Percentiles rank a stretch among this genome's conserved stretches.
Evolutionary conservation across 2,329 filamentous ascomycete genomes (phyloP).

Genomic region (Emergomyces africanus): DNA sequence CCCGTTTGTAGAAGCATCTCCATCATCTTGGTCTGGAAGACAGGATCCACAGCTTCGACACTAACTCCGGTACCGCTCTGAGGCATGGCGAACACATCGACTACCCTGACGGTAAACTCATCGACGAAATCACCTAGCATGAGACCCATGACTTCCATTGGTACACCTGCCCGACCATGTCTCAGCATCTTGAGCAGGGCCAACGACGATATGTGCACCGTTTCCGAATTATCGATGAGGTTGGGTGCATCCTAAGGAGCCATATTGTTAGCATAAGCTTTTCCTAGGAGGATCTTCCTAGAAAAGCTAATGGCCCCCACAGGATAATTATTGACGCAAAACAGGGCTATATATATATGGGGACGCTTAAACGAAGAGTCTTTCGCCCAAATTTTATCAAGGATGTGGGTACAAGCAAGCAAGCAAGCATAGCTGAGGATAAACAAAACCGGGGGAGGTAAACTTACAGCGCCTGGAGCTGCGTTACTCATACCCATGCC

Average conservation of each 20-base stretch:
- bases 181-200: constrained; percentile 97
- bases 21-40: constrained; percentile 99
- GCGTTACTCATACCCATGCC: constrained; percentile 38
- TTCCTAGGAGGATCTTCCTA: neutral
- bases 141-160: constrained; percentile 99
- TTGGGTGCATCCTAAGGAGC: constrained; percentile 63
- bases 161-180: constrained; percentile 91
- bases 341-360: neutral
- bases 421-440: neutral
- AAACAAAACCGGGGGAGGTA: neutral
- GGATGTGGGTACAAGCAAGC: neutral
- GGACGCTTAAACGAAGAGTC: neutral
- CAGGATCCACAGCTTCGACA: constrained; percentile 94
- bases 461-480: constrained; percentile 28
- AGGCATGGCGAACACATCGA: constrained; percentile 98
- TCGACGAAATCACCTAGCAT: constrained; percentile 99
- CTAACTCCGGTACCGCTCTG: constrained; percentile 97
- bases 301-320: neutral
- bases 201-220: constrained; percentile 96
- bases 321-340: neutral
- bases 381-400: neutral
- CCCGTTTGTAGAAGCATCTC: constrained; percentile 98
- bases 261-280: neutral
- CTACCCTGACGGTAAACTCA: constrained; percentile 95
- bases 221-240: constrained; percentile 97